phyloP scores from a whole-genome alignment of 805 yeast species.

The Pichia paraexigua region DNA sequence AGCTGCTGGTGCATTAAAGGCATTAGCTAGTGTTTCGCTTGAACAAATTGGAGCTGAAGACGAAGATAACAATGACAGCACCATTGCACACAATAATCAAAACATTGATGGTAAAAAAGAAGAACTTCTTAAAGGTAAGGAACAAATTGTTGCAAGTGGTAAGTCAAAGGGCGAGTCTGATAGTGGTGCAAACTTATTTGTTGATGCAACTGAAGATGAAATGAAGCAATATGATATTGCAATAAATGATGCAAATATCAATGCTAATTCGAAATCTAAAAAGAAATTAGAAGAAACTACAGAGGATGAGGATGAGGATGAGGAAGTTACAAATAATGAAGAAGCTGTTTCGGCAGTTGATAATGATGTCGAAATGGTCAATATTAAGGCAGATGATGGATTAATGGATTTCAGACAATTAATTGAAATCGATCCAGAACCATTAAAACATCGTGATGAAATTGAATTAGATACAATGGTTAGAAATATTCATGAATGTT shows the following conservation, averaged over 20 bases:
- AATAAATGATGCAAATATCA: neutral
- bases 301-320: constrained; percentile 2
- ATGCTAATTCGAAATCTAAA: neutral
- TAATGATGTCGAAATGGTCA: constrained; percentile 7
- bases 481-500: constrained; percentile 19
- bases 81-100: neutral
- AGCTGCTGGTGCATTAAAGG: constrained; percentile 12
- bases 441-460: constrained; percentile 20
- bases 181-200: constrained; percentile 24
- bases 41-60: constrained; percentile 13
- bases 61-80: neutral
- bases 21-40: constrained; percentile 24
- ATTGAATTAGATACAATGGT: constrained; percentile 18
- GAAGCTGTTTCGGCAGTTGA: neutral
- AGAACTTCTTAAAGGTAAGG: neutral
- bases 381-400: constrained; percentile 12
- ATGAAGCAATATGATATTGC: constrained; percentile 15
- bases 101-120: neutral
- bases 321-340: neutral
- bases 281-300: neutral
- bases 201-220: constrained; percentile 26
- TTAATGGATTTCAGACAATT: constrained; percentile 14
- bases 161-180: constrained; percentile 4
- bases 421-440: constrained; percentile 24
- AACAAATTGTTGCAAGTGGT: constrained; percentile 1